Conservation (phyloP, 306 rosid species). For the Casuarina equisetifolia region DNA sequence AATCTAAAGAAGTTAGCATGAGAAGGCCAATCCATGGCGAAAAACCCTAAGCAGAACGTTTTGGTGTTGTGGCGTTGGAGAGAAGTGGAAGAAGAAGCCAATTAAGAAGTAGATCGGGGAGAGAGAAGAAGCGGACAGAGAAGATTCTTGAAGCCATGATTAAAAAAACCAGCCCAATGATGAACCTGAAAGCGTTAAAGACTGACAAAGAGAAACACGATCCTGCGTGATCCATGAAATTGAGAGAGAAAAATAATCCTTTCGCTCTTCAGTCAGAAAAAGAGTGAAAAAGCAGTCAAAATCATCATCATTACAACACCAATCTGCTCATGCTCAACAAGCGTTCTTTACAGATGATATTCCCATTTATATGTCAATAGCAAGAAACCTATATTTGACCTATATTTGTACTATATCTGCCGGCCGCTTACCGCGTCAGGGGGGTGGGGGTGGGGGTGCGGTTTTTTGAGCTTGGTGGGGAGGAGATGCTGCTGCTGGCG, state of each 20-base stretch:
- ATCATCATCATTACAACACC: constrained; percentile 57
- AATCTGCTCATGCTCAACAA: constrained; percentile 44
- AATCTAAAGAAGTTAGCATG: neutral
- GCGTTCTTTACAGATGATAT: no score
- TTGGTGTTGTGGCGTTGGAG: neutral
- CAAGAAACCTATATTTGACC: no score
- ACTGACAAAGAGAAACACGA: constrained; percentile 30
- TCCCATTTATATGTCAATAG: no score
- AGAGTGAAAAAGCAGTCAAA: constrained; percentile 36
- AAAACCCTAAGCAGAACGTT: constrained; percentile 22
- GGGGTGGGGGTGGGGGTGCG: no score
- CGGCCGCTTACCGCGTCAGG: no score
- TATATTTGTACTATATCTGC: no score
- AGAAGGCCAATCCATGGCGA: neutral
- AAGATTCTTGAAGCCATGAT: constrained; percentile 44
- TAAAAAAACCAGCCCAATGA: constrained; percentile 34
- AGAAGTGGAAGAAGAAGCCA: constrained; percentile 7
- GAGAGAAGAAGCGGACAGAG: constrained; percentile 43
- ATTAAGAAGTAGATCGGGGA: constrained; percentile 7
- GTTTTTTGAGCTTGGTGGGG: no score
- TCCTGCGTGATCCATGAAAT: constrained; percentile 33
- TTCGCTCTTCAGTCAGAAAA: constrained; percentile 39
- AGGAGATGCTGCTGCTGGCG: no score
- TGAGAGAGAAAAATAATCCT: constrained; percentile 33
- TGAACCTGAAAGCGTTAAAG: constrained; percentile 31